Percentiles rank a stretch among this genome's conserved stretches.
Evolutionary conservation across 768 basidiomycete genomes (phyloP).

Genomic region (Leccinum disarticulatum): DNA sequence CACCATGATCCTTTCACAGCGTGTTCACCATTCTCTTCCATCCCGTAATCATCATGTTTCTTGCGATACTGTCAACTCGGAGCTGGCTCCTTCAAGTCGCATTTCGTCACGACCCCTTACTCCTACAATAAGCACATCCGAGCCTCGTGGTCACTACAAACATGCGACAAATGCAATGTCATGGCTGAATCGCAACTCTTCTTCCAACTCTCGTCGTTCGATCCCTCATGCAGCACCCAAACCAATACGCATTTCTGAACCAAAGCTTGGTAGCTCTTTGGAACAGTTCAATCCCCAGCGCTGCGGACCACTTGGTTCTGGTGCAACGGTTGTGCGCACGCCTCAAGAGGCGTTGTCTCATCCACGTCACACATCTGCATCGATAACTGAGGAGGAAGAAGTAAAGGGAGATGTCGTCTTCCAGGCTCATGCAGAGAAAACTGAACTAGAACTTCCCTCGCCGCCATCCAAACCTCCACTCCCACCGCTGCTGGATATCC

Average conservation of each 20-base stretch:
- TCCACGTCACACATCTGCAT: constrained; percentile 14
- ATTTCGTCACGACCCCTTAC: constrained; percentile 17
- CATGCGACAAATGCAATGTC: constrained; percentile 42
- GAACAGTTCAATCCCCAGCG: constrained; percentile 35
- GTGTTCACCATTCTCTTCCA: constrained; percentile 18
- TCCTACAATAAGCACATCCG: constrained; percentile 32
- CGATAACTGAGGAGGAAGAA: constrained; percentile 13
- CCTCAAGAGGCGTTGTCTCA: constrained; percentile 71
- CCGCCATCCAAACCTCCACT: constrained; percentile 47
- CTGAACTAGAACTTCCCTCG: constrained; percentile 22
- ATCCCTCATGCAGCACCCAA: constrained; percentile 35
- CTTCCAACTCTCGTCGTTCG: constrained; percentile 28
- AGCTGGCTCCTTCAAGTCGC: constrained; percentile 28
- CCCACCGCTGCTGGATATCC: constrained; percentile 47
- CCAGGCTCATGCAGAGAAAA: constrained; percentile 14
- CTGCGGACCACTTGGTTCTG: constrained; percentile 58
- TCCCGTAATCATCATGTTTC: constrained; percentile 9
- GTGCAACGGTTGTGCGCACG: constrained; percentile 75
- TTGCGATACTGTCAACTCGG: constrained; percentile 11
- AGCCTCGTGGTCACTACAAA: constrained; percentile 30
- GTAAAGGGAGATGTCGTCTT: constrained; percentile 6
- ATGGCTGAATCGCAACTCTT: constrained; percentile 42
- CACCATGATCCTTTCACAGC: constrained; percentile 30
- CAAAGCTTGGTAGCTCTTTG: constrained; percentile 36
- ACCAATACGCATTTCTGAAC: constrained; percentile 46